Evolutionary conservation across 257 asterid genomes (phyloP).

Genomic region (Osmanthus fragrans): DNA sequence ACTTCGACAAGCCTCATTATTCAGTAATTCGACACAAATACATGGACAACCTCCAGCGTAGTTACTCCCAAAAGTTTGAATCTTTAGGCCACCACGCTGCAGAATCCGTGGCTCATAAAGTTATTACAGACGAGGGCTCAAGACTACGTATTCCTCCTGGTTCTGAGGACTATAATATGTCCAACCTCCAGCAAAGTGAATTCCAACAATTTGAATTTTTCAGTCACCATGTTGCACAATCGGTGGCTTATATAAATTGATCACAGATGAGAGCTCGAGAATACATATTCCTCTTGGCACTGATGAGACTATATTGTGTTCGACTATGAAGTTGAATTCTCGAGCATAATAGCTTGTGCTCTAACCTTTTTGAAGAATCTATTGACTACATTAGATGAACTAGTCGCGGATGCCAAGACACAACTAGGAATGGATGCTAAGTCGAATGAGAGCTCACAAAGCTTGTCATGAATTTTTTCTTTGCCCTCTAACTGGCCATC

Average conservation of each 20-base stretch:
- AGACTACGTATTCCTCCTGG: constrained; percentile 82
- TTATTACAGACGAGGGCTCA: constrained; percentile 64
- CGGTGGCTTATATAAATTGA: constrained; percentile 50
- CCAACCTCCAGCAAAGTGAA: constrained; percentile 37
- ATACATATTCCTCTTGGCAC: constrained; percentile 78
- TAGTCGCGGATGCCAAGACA: constrained; percentile 26
- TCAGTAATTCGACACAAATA: constrained; percentile 61
- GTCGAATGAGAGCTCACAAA: constrained; percentile 44
- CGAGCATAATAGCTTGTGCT: constrained; percentile 96
- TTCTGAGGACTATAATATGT: constrained; percentile 52
- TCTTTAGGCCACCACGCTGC: constrained; percentile 44
- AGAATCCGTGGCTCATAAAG: constrained; percentile 51
- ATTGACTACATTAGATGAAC: constrained; percentile 31
- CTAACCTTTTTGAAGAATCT: constrained; percentile 65
- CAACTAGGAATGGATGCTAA: constrained; percentile 12
- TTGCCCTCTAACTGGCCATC: constrained; percentile 62
- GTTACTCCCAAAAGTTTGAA: constrained; percentile 60
- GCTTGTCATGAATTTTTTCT: constrained; percentile 51
- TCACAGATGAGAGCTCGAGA: constrained; percentile 68
- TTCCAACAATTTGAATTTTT: constrained; percentile 55
- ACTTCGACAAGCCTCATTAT: too few relatives aligned
- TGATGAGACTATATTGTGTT: constrained; percentile 63
- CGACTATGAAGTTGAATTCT: constrained; percentile 85
- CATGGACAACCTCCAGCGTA: constrained; percentile 62
- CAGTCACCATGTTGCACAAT: constrained; percentile 48